A percentile compares a stretch with the other conserved stretches of the same genome.
phyloP scores from a whole-genome alignment of 352 stramenopile genomes.

The Phytophthora cryptogea region DNA sequence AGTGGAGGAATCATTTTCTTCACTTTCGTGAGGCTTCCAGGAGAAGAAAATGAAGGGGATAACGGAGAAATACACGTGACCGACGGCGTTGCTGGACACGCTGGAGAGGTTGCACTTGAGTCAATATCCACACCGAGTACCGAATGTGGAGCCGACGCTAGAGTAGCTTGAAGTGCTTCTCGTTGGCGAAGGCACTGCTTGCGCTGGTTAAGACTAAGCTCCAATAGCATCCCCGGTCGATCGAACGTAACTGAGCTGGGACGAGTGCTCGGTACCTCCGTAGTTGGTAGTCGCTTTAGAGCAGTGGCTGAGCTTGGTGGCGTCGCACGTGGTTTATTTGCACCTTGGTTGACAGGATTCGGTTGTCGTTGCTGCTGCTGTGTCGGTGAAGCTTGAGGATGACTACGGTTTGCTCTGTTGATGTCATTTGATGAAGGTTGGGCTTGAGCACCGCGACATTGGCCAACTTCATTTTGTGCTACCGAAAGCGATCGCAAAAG shows the following conservation, averaged over 20 bases:
- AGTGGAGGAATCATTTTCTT: conserved; percentile 55
- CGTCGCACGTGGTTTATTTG: conserved; percentile 13
- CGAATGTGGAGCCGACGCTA: conserved; percentile 52
- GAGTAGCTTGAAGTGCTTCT: conserved; percentile 42
- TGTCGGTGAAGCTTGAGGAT: conserved; percentile 3
- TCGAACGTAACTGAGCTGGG: conserved; percentile 64
- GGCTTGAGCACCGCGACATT: conserved; percentile 43
- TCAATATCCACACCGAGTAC: conserved; percentile 62
- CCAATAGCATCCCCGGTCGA: conserved; percentile 65
- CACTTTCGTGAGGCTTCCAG: conserved; percentile 10
- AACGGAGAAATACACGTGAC: conserved; percentile 18
- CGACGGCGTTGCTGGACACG: conserved; percentile 8
- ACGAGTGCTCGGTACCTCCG: conserved; percentile 40
- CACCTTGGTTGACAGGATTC: conserved; percentile 14
- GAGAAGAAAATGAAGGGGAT: conserved; percentile 1
- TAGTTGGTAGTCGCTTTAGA: conserved; percentile 17
- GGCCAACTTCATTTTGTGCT: conserved; percentile 51
- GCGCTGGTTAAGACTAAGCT: conserved; percentile 68
- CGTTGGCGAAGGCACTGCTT: conserved; percentile 63
- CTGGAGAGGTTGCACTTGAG: conserved; percentile 16
- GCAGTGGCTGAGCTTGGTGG: conserved; percentile 22
- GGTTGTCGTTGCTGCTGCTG: conserved; percentile 1
- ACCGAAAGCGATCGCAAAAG: conserved; percentile 62
- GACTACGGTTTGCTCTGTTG: conserved; percentile 11
- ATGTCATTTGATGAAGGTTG: conserved; percentile 4